A percentile compares a stretch with the other conserved stretches of the same genome.
Conservation (phyloP, 2,329 filamentous ascomycete genomes). For the Paraconiothyrium brasiliense region DNA sequence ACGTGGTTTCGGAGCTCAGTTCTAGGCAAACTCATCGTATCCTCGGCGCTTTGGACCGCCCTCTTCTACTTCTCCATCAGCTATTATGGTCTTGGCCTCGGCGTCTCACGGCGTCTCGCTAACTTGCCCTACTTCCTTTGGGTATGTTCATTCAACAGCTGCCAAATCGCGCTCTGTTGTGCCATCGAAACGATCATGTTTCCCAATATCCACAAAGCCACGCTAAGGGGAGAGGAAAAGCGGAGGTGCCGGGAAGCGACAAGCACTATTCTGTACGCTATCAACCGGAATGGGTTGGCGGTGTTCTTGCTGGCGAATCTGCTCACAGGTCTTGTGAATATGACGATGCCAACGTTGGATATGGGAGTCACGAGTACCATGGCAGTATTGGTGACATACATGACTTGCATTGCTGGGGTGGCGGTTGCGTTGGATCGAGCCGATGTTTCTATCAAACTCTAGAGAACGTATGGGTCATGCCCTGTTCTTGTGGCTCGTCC, state of each 20-base stretch:
- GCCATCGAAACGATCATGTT: slow-evolving; percentile 81
- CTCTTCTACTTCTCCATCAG: slow-evolving; percentile 76
- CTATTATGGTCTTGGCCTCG: slow-evolving; percentile 71
- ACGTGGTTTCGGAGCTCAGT: slow-evolving; percentile 64
- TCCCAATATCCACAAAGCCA: slow-evolving; percentile 71
- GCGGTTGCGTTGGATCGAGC: slow-evolving; percentile 73
- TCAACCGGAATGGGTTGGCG: slow-evolving; percentile 86
- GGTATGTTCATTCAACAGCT: slow-evolving; percentile 89
- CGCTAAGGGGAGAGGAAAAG: slow-evolving; percentile 64
- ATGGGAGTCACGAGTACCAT: slow-evolving; percentile 72
- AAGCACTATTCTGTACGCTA: slow-evolving; percentile 81
- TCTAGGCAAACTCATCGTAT: slow-evolving; percentile 69
- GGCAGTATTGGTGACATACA: slow-evolving; percentile 78
- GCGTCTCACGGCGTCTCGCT: slow-evolving; percentile 86
- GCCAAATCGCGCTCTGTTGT: slow-evolving; percentile 82
- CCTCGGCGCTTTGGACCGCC: slow-evolving; percentile 72
- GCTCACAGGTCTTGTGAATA: slow-evolving; percentile 86
- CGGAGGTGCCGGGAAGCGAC: slow-evolving; percentile 75
- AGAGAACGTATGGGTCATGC: slow-evolving; percentile 19
- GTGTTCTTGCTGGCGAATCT: slow-evolving; percentile 90
- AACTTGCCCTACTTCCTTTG: slow-evolving; percentile 95
- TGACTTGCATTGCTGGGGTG: slow-evolving; percentile 69
- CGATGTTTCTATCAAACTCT: slow-evolving; percentile 77
- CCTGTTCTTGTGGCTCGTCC: no score
- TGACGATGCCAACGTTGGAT: slow-evolving; percentile 84